These are phyloP conservation scores for Cylindrodendrum hubeiense DNA, from an alignment of 2,329 filamentous ascomycete species.

Conservation along the genomic window DNA sequence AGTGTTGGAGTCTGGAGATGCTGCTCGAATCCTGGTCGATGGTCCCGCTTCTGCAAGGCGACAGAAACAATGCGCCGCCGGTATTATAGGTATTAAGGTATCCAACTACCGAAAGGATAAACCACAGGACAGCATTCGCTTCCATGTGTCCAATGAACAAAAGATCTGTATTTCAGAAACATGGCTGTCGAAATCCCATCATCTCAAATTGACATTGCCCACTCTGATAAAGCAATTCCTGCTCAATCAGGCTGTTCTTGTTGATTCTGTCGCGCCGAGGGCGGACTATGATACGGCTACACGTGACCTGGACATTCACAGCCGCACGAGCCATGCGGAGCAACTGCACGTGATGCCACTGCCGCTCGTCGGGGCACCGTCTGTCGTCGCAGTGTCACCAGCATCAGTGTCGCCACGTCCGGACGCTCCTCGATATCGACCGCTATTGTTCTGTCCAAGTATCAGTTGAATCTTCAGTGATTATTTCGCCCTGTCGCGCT, in stretches of 20 bases:
- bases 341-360: conserved; percentile 42
- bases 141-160: neutral
- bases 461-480: conserved; percentile 54
- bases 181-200: too few species aligned
- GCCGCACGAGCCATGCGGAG: conserved; percentile 42
- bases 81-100: neutral
- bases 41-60: conserved; percentile 29
- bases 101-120: neutral
- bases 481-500: conserved; percentile 48
- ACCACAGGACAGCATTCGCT: neutral
- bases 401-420: conserved; percentile 37
- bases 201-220: neutral
- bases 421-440: conserved; percentile 48
- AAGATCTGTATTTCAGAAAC: neutral
- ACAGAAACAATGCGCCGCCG: conserved; percentile 11
- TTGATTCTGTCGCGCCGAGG: neutral
- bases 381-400: conserved; percentile 40
- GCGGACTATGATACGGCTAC: conserved; percentile 24
- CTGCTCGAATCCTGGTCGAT: conserved; percentile 26
- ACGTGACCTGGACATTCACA: conserved; percentile 34
- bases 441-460: conserved; percentile 54
- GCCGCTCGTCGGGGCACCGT: conserved; percentile 35
- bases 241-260: neutral
- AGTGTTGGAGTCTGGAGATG: neutral
- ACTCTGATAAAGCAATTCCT: conserved; percentile 2